Evolutionary conservation across 2,329 filamentous ascomycete genomes (phyloP).

Genomic region (Colletotrichum viniferum): DNA sequence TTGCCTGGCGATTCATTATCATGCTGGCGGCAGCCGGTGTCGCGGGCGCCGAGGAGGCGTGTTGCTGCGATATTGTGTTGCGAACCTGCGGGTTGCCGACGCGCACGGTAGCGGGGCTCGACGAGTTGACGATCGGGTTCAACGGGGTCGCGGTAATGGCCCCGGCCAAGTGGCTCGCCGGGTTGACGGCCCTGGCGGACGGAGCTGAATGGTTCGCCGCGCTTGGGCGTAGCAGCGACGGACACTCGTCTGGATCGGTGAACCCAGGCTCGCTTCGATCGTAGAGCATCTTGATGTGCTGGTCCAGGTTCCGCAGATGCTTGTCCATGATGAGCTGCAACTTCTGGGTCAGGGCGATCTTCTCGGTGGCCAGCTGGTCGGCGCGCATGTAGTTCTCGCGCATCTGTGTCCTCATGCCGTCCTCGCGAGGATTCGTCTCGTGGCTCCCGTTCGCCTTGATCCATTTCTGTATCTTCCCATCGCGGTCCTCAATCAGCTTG

Average conservation of each 20-base stretch:
- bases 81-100: slow-evolving; percentile 52
- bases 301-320: slow-evolving; percentile 66
- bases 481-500: slow-evolving; percentile 72
- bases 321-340: slow-evolving; percentile 64
- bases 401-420: slow-evolving; percentile 68
- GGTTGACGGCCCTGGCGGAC: slow-evolving; percentile 46
- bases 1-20: slow-evolving; percentile 59
- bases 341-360: slow-evolving; percentile 72
- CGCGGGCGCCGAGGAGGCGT: slow-evolving; percentile 61
- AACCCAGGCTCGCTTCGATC: slow-evolving; percentile 67
- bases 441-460: slow-evolving; percentile 79
- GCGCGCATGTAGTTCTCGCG: slow-evolving; percentile 71
- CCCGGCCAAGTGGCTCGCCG: slow-evolving; percentile 39
- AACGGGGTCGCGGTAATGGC: slow-evolving; percentile 38
- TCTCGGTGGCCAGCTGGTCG: slow-evolving; percentile 75
- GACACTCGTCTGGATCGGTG: slow-evolving; percentile 65
- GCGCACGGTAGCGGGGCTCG: slow-evolving; percentile 47
- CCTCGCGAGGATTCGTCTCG: slow-evolving; percentile 76
- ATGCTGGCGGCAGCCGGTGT: slow-evolving; percentile 66
- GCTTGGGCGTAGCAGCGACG: slow-evolving; percentile 64
- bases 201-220: slow-evolving; percentile 54
- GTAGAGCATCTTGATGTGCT: slow-evolving; percentile 65
- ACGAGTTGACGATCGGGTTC: slow-evolving; percentile 40
- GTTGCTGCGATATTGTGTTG: slow-evolving; percentile 52
- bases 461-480: slow-evolving; percentile 79